Base-by-base conservation (phyloP, 805 yeast genomes). In the Torulaspora delbrueckii region DNA sequence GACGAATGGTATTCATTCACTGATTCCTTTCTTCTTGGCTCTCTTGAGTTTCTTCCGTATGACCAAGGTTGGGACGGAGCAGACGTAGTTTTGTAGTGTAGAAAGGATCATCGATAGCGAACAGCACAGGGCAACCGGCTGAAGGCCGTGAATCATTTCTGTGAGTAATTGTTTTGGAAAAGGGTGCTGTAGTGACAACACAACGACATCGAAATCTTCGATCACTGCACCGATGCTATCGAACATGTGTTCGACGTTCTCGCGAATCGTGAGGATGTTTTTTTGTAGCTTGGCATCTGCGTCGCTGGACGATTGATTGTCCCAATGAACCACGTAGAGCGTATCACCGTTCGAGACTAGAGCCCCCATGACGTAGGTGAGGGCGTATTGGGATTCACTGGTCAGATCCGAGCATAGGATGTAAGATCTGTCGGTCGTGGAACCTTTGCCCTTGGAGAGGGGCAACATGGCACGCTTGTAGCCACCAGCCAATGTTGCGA, bases 331-430 rank as follows among this genome's bases (percentile, higher is more conserved):
- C 16, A 87, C 77, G 60, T 85, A 86, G 44, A 89, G 66, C 0
- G 89, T 87, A 43, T 88, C 84, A 0, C 93, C 93, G 58, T 86
- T 89, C 18, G 82, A 84, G 38, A 89, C 72, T 0, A 88, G 83
- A 0, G 95, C 78, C 2, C 97, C 97, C 54, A 90, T 73, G 35
- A 89, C 78, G 85, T 96, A 89, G 57, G 87, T 93, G 18, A 90
- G 71, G 0, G 96, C 93, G 63, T 84, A 85, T 31, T 75, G 73
- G 2, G 95, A 82, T 60, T 88, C 96, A 0, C 87, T 84, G 3
- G 91, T 81, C 51, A 84, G 75, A 62, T 90, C 96, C 70, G 84
- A 77, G 58, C 93, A 87, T 16, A 88, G 75, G 39, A 89, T 66
- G 63, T 81, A 87, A 59, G 86, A 77, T 54, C 79, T 79, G 60